Base-by-base conservation (phyloP, 148 eudicot genomes). In the Diospyros kaki region DNA sequence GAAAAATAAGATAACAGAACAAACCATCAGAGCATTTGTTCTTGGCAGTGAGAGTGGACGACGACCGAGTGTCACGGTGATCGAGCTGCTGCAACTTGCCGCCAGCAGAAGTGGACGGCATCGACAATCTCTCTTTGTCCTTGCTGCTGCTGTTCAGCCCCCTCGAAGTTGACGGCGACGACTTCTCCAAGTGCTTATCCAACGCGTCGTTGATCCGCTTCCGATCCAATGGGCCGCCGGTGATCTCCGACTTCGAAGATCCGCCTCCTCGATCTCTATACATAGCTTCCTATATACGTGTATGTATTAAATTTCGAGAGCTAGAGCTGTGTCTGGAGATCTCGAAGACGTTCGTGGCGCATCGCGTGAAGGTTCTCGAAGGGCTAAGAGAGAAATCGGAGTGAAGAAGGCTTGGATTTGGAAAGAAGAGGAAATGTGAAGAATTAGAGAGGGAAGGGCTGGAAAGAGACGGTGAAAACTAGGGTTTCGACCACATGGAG, bases 11-110 rank as follows among this genome's bases (percentile, higher is more conserved):
- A 45, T 75, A 77, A 71, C 64, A 64, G 15, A 51, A 76, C 85
- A 11, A 76, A 93, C 97, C 97, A 73, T 90, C 97, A 7, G 91
- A 86, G 74, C 80, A 66, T 74, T 84, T 86, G 77, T 80, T 87
- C 75, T 85, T 78, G 54, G 73, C 64, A 71, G 74, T 73, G 59
- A 82, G 64, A 67, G 59, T 78, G 42, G 87, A 78, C 11, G 77
- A 62, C 38, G 85, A 74, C 11, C 86, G 86, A 58, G 43, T 73
- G 56, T 83, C 86, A 12, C 85, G 78, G 6, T 83, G 85, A 58
- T 84, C 87, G 45, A 83, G 43, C 53, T 81, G 82, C 69, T 58
- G 60, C 39, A 17, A 64, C 48, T 72, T 77, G n/a, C 52, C 52
- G 8, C 64, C 83, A 63, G 85, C 69, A 1, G 90, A 86, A 69